Conservation (phyloP, 1,284 basidiomycete species). For the Tremellales sp. region DNA sequence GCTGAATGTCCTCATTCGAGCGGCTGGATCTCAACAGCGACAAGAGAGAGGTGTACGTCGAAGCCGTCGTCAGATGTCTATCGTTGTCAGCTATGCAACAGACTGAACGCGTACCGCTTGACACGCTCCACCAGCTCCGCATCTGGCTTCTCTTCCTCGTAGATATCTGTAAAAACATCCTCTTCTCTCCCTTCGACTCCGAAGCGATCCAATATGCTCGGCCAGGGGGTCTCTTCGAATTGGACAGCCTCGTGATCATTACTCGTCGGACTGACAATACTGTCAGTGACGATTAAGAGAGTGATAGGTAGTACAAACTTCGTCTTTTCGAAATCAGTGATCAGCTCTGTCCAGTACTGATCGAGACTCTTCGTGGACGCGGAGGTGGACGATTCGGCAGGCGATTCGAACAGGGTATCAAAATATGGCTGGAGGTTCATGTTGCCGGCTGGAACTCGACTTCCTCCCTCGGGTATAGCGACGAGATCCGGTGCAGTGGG, state of each 20-base stretch:
- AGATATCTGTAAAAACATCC: not conserved
- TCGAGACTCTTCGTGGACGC: not conserved
- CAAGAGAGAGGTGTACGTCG: conserved; percentile 31
- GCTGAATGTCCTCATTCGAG: conserved; percentile 68
- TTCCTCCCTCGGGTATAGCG: not conserved
- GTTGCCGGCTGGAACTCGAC: not conserved
- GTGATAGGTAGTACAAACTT: conserved; percentile 3
- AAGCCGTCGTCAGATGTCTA: conserved; percentile 29
- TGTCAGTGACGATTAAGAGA: not conserved
- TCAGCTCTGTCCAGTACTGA: conserved; percentile 12
- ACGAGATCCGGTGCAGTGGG: not conserved
- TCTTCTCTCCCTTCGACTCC: not conserved
- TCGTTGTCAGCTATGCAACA: conserved; percentile 1
- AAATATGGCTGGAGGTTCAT: conserved; percentile 19
- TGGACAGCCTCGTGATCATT: conserved; percentile 8
- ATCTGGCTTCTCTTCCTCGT: not conserved
- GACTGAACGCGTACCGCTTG: conserved; percentile 4
- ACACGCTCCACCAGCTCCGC: conserved; percentile 4
- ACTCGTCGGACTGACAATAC: not conserved
- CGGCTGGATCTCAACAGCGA: conserved; percentile 30
- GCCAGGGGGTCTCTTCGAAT: conserved; percentile 14
- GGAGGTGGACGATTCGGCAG: not conserved
- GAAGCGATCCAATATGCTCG: conserved; percentile 14
- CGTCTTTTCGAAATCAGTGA: conserved; percentile 1
- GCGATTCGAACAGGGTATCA: conserved; percentile 7